Base-by-base conservation (phyloP, 2,329 filamentous ascomycete genomes). In the Nigrospora oryzae region DNA sequence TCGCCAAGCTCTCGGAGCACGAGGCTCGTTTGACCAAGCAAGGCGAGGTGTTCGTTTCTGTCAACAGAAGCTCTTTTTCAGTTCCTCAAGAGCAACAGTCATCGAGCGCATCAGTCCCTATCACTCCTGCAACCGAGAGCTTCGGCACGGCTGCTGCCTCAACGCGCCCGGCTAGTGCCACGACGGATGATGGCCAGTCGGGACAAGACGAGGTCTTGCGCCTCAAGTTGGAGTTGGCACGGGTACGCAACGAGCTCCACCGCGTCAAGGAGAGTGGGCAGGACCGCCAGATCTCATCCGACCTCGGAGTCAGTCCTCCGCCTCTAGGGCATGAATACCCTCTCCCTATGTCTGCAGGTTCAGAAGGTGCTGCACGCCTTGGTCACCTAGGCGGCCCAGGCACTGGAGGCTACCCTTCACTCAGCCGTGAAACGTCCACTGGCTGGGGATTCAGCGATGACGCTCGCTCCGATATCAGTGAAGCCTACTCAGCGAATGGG, bases 1-100 rank as follows among this genome's bases (percentile, higher is more conserved):
- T 89, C 51, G 79, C 83, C 45, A 85, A 83, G 59, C 73, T 91
- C 40, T 79, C 79, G n/a, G 82, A 89, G 61, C 84, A 89, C 56
- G 79, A 84, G 56, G 68, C 69, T 37, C 61, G 72, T n/a, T 63
- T 83, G 41, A 70, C 70, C 42, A 74, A 79, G 61, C 79, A 84
- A 57, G 76, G 74, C 49, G 70, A 77, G 46, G 69, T 70, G 43
- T 59, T 78, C 37, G 56, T 57, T 11, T 49, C 56, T 23, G 66
- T 71, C 12, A 68, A 70, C 16, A 61, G 63, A 17, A 48, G 37
- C 33, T 46, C 56, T 30, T 67, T 66, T 48, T 54, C 61, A 31
- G 59, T 57, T 43, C 55, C 50, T 32, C 53, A 70, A 15, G 75
- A 77, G 32, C 71, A 76, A 38, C 63, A 67, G 38, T 70, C 76